Evolutionary conservation across 139 green algal genomes (phyloP).

Genomic region (Tetratostichococcus sp.): DNA sequence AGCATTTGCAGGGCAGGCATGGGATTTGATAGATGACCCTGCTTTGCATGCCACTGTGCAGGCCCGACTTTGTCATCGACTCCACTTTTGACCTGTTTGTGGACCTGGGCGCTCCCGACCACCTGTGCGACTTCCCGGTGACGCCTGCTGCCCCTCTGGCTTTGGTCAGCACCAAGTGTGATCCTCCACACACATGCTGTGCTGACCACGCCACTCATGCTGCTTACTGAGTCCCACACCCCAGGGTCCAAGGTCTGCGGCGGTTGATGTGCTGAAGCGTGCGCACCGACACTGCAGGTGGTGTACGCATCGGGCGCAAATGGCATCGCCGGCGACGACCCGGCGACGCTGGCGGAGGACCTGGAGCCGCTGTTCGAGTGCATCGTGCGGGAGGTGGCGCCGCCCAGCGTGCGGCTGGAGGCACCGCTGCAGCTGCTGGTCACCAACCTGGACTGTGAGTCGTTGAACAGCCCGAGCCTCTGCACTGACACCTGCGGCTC

Average conservation of each 20-base stretch:
- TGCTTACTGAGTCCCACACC: too few species aligned
- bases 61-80: conserved; percentile 85
- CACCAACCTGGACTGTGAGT: conserved; percentile 86
- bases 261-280: too few species aligned
- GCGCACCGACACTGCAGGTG: conserved; percentile 18
- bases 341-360: conserved; percentile 65
- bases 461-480: too few species aligned
- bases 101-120: conserved; percentile 89
- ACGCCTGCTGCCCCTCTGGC: too few species aligned
- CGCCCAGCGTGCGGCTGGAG: conserved; percentile 62
- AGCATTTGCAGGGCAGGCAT: too few species aligned
- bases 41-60: too few species aligned
- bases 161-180: too few species aligned
- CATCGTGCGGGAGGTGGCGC: conserved; percentile 77
- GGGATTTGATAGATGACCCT: too few species aligned
- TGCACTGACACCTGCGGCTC: too few species aligned
- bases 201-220: too few species aligned
- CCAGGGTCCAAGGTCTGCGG: too few species aligned
- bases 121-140: conserved; percentile 89
- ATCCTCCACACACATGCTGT: too few species aligned
- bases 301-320: conserved; percentile 92
- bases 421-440: conserved; percentile 90
- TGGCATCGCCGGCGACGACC: conserved; percentile 77
- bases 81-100: conserved; percentile 95
- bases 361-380: conserved; percentile 92